Percentiles rank a stretch among this genome's conserved stretches.
Conservation (phyloP, 75 land plant genomes). For the Pseudotsuga menziesii region DNA sequence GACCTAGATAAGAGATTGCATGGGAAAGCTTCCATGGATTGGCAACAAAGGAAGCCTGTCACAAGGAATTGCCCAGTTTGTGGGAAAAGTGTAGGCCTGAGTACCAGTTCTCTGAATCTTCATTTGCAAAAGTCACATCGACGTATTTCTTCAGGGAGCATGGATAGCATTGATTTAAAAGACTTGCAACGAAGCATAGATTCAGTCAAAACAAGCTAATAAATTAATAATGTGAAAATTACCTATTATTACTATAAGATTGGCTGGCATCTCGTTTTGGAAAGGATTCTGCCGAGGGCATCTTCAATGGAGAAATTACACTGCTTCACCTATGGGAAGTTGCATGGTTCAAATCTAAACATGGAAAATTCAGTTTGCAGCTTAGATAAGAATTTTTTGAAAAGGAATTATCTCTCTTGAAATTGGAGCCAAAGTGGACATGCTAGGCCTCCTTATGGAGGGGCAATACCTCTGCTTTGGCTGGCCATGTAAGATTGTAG, state of each 20-base stretch:
- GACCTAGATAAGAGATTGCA: conserved; percentile 62
- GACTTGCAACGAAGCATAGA: conserved; percentile 49
- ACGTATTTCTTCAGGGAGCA: conserved; percentile 56
- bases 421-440: no score
- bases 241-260: background rate
- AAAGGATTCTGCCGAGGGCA: background rate
- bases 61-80: conserved; percentile 76
- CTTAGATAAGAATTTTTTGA: no score
- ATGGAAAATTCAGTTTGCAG: no score
- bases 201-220: conserved; percentile 22
- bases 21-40: conserved; percentile 79
- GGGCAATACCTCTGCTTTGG: no score
- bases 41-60: conserved; percentile 65
- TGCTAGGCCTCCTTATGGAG: no score
- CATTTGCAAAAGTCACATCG: conserved; percentile 60
- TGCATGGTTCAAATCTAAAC: no score
- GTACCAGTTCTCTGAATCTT: conserved; percentile 61
- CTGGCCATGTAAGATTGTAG: no score
- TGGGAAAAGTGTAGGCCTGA: conserved; percentile 71
- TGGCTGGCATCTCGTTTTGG: background rate
- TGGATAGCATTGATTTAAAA: conserved; percentile 59
- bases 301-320: background rate
- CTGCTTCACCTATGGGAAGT: no score
- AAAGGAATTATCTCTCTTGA: no score
- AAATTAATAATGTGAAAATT: background rate